phyloP scores from a whole-genome alignment of 495 filamentous ascomycete species.

The Penicillium egyptiacum region DNA sequence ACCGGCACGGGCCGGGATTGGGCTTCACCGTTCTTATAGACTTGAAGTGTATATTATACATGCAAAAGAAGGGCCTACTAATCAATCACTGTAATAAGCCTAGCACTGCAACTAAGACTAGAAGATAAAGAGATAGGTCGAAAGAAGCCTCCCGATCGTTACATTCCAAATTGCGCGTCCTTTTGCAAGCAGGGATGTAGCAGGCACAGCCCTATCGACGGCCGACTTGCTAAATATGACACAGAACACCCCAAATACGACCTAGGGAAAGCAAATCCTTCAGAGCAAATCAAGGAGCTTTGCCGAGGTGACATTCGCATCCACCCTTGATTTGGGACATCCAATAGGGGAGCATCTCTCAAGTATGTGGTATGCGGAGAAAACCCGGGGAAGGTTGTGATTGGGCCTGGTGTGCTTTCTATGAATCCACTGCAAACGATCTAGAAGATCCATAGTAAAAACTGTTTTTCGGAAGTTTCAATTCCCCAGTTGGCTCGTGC shows the following conservation, averaged over 20 bases:
- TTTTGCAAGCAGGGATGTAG: constrained; percentile 11
- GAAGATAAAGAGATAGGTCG: neutral
- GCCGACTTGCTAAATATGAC: constrained; percentile 1
- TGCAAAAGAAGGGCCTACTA: too few relatives aligned
- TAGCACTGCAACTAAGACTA: neutral
- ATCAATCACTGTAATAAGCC: neutral
- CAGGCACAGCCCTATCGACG: constrained; percentile 3
- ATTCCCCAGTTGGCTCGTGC: too few relatives aligned
- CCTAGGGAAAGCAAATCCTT: neutral
- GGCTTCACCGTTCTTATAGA: constrained; percentile 2
- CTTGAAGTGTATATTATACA: neutral
- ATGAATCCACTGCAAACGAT: constrained; percentile 7
- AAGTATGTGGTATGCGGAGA: constrained; percentile 11
- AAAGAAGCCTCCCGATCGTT: neutral
- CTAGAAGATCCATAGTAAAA: constrained; percentile 1
- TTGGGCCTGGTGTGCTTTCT: constrained; percentile 4
- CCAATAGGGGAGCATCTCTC: neutral
- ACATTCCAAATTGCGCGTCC: constrained; percentile 16
- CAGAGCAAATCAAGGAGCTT: neutral
- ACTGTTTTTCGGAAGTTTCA: too few relatives aligned
- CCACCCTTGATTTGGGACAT: neutral
- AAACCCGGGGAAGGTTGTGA: constrained; percentile 11
- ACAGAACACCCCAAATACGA: neutral
- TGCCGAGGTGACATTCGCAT: constrained; percentile 9
- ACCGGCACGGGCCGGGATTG: constrained; percentile 24